Evolutionary conservation across 2,329 filamentous ascomycete species (phyloP), one percentile per base, ranked within the genome.

Genomic region (Davidsoniella eucalypti): DNA sequence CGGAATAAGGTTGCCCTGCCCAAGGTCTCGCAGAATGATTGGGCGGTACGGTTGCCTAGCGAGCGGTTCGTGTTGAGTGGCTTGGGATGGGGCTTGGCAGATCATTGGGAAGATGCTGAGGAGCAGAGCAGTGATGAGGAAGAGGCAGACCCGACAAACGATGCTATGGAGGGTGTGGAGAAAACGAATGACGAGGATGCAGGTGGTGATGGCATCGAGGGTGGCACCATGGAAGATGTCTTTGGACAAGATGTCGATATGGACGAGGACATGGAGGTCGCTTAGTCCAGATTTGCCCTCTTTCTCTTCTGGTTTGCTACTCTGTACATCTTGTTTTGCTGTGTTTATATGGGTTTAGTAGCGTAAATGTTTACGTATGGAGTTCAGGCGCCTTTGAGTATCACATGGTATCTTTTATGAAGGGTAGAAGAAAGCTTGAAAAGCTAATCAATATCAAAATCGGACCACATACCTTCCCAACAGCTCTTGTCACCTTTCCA

Each of bases 21-120:
- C 17, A 71, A 73, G 54, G 73, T 83, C 14, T 67, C 74, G 10
- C 70, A 74, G 40, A 76, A 75, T 58, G 80, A 83, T 60, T 84
- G 79, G 77, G 80, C 80, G 21, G 71, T 82, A 5, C 66, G 80
- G 9, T 62, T 84, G 53, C 80, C 80, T 1, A 78, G 74, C 57
- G 80, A 84, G 65, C 72, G 78, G 51, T 84, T 82, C 57, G 79
- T 82, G 26, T 67, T 83, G 42, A 80, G 73, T 51, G 80, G 80
- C 14, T 70, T 75, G 47, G 72, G 75, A 54, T 84, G 80, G 80
- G 76, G 76, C 0, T 60, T 83, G 53, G 70, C 70, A 58, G 73
- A 80, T 26, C 67, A 73, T 21, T 80, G 76, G 72, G 71, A 70
- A 36, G 68, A 69, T 49, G 61, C 65, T 2, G 65, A 63, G 2